These are phyloP conservation scores for Pichia sp. DNA, from an alignment of 1,139 yeast genomes.

Conservation along the genomic window DNA sequence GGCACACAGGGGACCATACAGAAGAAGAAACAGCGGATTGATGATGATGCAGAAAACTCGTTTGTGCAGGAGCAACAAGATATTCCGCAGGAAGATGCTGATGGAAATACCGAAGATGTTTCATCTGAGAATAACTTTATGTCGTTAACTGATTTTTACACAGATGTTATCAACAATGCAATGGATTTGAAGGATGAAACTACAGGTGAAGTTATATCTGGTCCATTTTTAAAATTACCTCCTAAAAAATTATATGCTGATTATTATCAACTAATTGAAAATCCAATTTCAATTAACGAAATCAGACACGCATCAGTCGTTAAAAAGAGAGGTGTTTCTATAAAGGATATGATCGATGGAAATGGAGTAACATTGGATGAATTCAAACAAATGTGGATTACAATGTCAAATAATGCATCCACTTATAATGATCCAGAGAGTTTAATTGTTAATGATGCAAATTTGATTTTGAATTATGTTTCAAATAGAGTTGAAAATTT, in stretches of 20 bases:
- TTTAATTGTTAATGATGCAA: conserved; percentile 55
- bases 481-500: conserved; percentile 17
- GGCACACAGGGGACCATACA: conserved; percentile 5
- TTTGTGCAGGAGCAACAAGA: neutral
- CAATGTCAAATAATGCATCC: conserved; percentile 53
- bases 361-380: conserved; percentile 25
- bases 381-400: conserved; percentile 49
- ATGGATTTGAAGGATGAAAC: conserved; percentile 12
- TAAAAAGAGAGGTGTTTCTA: conserved; percentile 7
- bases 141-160: conserved; percentile 6
- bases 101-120: neutral
- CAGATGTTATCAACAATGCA: conserved; percentile 4
- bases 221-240: conserved; percentile 21
- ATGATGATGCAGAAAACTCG: neutral
- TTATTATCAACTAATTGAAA: conserved; percentile 57
- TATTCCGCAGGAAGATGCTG: neutral
- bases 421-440: conserved; percentile 58
- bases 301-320: conserved; percentile 34
- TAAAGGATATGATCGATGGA: conserved; percentile 3
- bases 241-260: conserved; percentile 48
- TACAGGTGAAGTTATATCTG: conserved; percentile 14
- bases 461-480: conserved; percentile 38
- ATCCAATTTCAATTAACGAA: conserved; percentile 67
- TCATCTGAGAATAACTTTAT: neutral
- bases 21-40: conserved; percentile 15